Evolutionary conservation across 73 alveolate species (phyloP).

Genomic region (Tetrahymena thermophila): DNA sequence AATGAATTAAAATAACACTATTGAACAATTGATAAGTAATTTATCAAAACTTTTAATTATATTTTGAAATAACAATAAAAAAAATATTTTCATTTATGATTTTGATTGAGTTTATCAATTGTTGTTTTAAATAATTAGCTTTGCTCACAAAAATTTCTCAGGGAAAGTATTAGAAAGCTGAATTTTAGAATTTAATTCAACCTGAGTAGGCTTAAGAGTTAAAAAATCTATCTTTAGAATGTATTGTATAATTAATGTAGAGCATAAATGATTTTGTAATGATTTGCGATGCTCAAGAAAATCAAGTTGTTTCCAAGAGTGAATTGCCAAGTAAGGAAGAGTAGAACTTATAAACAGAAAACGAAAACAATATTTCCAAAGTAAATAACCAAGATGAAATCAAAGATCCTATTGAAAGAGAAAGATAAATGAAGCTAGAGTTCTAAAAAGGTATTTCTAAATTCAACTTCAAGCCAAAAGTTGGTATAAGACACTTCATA

Average conservation of each 20-base stretch:
- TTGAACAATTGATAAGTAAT: not conserved
- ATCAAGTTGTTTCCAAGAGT: not conserved
- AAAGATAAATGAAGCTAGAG: conserved; percentile 57
- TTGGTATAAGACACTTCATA: conserved; percentile 77
- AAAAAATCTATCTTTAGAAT: conserved; percentile 20
- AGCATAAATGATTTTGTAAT: conserved; percentile 28
- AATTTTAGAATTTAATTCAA: conserved; percentile 51
- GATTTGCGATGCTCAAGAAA: conserved; percentile 12
- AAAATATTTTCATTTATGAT: too few species aligned
- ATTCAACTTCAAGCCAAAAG: conserved; percentile 89
- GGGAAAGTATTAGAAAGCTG: conserved; percentile 54
- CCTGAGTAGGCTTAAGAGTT: conserved; percentile 9
- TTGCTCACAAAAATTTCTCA: conserved; percentile 79
- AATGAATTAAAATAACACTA: conserved; percentile 20
- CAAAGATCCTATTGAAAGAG: conserved; percentile 29
- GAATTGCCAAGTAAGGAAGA: not conserved
- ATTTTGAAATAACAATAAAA: too few species aligned
- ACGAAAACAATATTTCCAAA: not conserved
- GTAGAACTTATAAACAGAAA: not conserved
- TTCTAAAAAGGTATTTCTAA: conserved; percentile 82
- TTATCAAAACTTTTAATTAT: not conserved
- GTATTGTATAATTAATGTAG: conserved; percentile 26
- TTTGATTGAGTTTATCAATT: too few species aligned
- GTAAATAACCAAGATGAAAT: not conserved
- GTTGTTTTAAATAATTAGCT: too few species aligned